Evolutionary conservation across 345 rosid species (phyloP), one percentile per base, ranked within the genome.

Genomic region (Punica granatum): DNA sequence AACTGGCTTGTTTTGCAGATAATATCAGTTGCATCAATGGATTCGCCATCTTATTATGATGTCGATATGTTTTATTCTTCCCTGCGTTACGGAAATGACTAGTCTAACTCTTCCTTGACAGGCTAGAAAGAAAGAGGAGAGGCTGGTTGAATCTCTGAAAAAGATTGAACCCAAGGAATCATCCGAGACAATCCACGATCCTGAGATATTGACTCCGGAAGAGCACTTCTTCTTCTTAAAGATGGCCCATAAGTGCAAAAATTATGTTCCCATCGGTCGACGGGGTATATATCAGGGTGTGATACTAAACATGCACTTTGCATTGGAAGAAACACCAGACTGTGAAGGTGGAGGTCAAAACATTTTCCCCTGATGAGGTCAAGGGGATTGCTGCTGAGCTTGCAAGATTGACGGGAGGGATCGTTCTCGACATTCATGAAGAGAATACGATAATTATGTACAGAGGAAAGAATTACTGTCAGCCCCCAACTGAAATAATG

Each of bases 311-410:
- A 94, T 94, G 99, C 99, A 94, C 74, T 74, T 84, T 94, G 79
- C 99, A 91, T 70, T 94, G 99, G 99, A 91, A 91, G 92, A 94
- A 91, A 70, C 97, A 89, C 78, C 97, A 94, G 79, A 89, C 95
- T 16, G 54, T 94, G 67, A 69, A 91, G 79, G 99, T 94, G 66
- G 73, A 86, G 25, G 92, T 91, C 61, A 94, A 86, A 81, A 94
- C 96, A 7, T 94, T 91, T 73, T 73, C 96, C 0, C 85, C 85
- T 0, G 96, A 91, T 54, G 99, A 91, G 74, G 95, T 94, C 53
- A 89, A 88, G 70, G 97, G 86, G 80, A 88, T 91, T 61, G 97
- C 95, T 65, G 77, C 85, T 48, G 97, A 88, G 80, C 72, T 91
- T 21, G 97, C 99, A 6, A 81, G 90, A 59, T 76, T 88, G 78